Base-by-base conservation (phyloP, 768 basidiomycete genomes). In the Amanita muscaria region DNA sequence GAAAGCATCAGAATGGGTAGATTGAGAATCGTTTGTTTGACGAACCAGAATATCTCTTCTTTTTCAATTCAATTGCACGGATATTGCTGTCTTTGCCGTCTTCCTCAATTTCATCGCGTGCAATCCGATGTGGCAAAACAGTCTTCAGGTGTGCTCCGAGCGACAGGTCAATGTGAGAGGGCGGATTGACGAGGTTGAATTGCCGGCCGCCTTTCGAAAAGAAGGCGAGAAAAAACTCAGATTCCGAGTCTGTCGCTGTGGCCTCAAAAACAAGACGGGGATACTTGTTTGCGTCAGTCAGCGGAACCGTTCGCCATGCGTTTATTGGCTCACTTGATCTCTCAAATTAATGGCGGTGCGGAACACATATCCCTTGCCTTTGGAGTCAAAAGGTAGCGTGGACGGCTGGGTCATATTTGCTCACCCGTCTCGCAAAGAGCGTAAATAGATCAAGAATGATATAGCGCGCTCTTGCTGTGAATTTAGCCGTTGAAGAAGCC, bases 191-290 rank as follows among this genome's bases (percentile, higher is more conserved):
- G 21, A 76, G 49, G 6, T 67, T 70, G 19, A 86, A 56, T 42
- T 74, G 72, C 41, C 76, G 69, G 3, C 81, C 83, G 6, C 73
- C 66, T 39, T 71, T 69, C 31, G 81, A 80, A 53, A 87, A 70
- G 55, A 72, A 76, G 16, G 77, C 78, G 14, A 80, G 58, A 55
- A 88, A 87, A 59, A 85, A 83, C 37, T 71, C 63, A 0, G 76
- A 69, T 9, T 67, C 59, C 16, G 48, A 50, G 53, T 83, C 77
- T 7, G 69, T 65, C 22, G 62, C 57, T 16, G 67, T 65, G 32
- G 74, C 70, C 49, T 74, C 71, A 57, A 88, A 88, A 38, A 88
- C 65, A n/a, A 86, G 69, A 18, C 79, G 77, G 36, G 83, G 79
- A 30, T 72, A 64, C 76, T 55, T 38, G 22, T 30, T 29, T 29